Evolutionary conservation across 192 early-diverging fungal genomes (phyloP), one percentile per base, ranked within the genome.

Genomic region (Obelidium mucronatum): DNA sequence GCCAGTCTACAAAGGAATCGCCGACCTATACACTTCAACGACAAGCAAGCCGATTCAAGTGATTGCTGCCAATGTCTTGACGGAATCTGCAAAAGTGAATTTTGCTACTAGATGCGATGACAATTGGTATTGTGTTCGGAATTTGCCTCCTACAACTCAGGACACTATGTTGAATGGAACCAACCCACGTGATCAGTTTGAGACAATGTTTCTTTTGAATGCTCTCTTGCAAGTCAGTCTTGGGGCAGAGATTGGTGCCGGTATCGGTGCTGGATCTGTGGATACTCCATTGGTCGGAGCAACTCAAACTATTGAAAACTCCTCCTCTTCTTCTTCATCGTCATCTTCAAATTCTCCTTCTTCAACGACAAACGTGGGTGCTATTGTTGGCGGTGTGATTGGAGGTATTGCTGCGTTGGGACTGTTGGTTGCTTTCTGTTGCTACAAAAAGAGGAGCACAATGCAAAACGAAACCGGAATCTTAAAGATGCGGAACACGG

Each of bases 141-240:
- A 51, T 51, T 22, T 51, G 8, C 48, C 48, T 22, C 8, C 8
- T 8, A 48, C 42, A 26, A 69, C 67, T 42, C 19, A 69, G 26
- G 67, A 36, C 48, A 67, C 75, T 63, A 33, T 67, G 15, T n/a
- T 26, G 33, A 76, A 76, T 53, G 75, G 75, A 26, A 76, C 75
- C 4, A 76, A 76, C 36, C 31, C 48, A 8, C 5, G 75, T 6
- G 75, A 76, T 37, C 75, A 76, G 53, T 68, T 76, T 58, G 75
- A 76, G 33, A 67, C 75, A 24, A 36, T 76, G 39, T 26, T 30
- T 8, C 44, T 76, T 37, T 37, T 76, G 30, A 76, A 66, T 26
- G n/a, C n/a, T n/a, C n/a, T n/a, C 4, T 51, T 54, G 15, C n/a
- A n/a, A n/a, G n/a, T n/a, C n/a, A n/a, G n/a, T n/a, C n/a, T n/a